Evolutionary conservation across 176 grass and related monocot species (phyloP), one percentile per base, ranked within the genome.

Genomic region (Phoenix dactylifera): DNA sequence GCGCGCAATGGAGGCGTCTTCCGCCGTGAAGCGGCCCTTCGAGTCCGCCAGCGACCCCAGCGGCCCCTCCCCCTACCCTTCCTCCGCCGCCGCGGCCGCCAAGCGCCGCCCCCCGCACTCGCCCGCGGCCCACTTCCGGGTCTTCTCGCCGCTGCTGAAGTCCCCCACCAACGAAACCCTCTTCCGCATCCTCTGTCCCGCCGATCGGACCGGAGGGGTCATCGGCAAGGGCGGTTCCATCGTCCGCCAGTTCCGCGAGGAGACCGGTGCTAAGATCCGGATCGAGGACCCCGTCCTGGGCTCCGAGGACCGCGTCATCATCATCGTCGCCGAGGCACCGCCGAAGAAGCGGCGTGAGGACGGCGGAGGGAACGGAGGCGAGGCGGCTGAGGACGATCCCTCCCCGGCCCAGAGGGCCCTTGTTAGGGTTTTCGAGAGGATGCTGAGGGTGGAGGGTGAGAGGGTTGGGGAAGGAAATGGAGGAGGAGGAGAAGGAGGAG

Each of bases 131-230:
- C 15, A 18, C 28, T 69, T 69, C 19, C 67, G 67, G 3, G 54
- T 18, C 7, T 54, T 53, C 4, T 18, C 53, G 18, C 53, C 26
- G 18, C 65, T 16, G 24, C 32, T 57, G 32, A 63, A 44, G 52
- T 19, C 54, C 10, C 48, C 30, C 14, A 6, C 67, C 9, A 14
- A 15, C 29, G 54, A 58, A 7, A 67, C 48, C 52, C 67, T 67
- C 57, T 81, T 89, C 52, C 85, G 85, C 14, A 22, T 89, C 39
- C 68, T 89, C 19, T 89, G 80, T 65, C 80, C 80, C 48, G 63
- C 29, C 19, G 68, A 22, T 20, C 77, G 77, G 44, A 24, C 67
- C 44, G 56, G 69, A 24, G 58, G 19, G 23, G 64, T 67, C 7
- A 18, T 67, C 51, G 64, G 60, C 4, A 63, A 50, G 50, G 64